Conservation (phyloP, 768 basidiomycete species). For the Lactarius sp. region DNA sequence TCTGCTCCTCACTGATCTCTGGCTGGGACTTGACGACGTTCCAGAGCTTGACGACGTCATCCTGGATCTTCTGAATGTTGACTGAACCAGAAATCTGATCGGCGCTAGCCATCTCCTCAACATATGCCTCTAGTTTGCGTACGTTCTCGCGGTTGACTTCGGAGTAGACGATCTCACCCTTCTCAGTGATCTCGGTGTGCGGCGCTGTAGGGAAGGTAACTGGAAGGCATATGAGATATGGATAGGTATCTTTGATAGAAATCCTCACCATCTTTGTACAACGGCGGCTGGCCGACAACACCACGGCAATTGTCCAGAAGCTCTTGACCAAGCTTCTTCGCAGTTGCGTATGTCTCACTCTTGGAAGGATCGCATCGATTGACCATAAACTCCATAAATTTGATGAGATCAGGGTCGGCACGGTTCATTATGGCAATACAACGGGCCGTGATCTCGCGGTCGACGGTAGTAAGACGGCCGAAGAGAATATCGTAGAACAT, state of each 20-base stretch:
- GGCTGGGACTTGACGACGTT: constrained; percentile 95
- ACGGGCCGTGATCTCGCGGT: constrained; percentile 93
- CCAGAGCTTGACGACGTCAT: constrained; percentile 95
- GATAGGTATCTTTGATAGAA: background rate
- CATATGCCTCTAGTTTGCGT: constrained; percentile 96
- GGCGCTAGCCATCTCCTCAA: constrained; percentile 96
- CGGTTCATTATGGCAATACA: constrained; percentile 98
- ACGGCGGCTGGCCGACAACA: constrained; percentile 71
- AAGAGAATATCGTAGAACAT: constrained; percentile 99
- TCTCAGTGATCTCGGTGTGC: constrained; percentile 85
- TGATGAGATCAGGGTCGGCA: constrained; percentile 85
- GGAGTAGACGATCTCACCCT: constrained; percentile 91
- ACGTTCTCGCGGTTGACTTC: constrained; percentile 96
- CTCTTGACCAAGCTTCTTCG: constrained; percentile 95
- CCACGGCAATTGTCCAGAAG: constrained; percentile 91
- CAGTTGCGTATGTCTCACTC: constrained; percentile 91
- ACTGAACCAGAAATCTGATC: constrained; percentile 77
- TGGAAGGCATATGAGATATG: constrained; percentile 29
- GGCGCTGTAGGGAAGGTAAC: constrained; percentile 99
- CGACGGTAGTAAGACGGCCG: constrained; percentile 88
- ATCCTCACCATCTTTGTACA: constrained; percentile 85
- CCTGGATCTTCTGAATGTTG: constrained; percentile 97
- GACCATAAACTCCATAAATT: constrained; percentile 96
- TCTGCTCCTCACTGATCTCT: constrained; percentile 95
- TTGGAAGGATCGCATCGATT: constrained; percentile 72